Base-by-base conservation (phyloP, 352 stramenopile genomes). In the Thraustochytrium sp. region DNA sequence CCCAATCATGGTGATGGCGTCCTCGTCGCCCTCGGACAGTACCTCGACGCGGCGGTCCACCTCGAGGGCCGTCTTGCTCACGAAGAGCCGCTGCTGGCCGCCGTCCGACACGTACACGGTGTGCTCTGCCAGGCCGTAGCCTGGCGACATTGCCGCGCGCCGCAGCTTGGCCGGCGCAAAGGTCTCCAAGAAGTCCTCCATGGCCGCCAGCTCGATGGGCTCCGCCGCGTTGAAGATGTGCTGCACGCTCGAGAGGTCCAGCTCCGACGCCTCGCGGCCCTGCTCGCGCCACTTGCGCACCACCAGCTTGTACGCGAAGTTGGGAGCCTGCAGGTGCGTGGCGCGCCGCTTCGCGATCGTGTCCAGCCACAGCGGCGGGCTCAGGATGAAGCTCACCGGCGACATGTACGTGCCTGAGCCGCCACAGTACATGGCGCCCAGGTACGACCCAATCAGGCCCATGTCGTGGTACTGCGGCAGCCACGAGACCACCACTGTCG, bases 401-500 rank as follows among this genome's bases (percentile, higher is more conserved):
- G 95, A 98, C 87, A 99, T 92, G 88, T 99, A 99, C 53, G 98
- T 95, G 4, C 97, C 96, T 8, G 86, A 93, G 62, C 94, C 97
- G 29, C 94, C 93, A 83, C 92, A 96, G 76, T 96, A 96, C 4
- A 95, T 65, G 5, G 89, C 82, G 40, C 91, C 91, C 11, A 97
- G 85, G 56, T 94, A 93, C 40, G 93, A 95, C 63, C 96, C 97
- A 83, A 99, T 99, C 29, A 99, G 92, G 5, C 97, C 97, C 97
- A 99, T 99, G 88, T 99, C 97, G 87, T 99, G 97, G 88, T 99
- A 99, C 89, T 99, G 96, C 5, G 97, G 97, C 13, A 99, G 89
- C 97, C 97, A 99, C 29, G 93, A 98, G 3, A 98, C 96, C 21
- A 98, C 94, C 3, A 98, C 89, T 0, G 96, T 98, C 54, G 96